Base-by-base conservation (phyloP, 306 rosid genomes). In the Boehmeria nivea region DNA sequence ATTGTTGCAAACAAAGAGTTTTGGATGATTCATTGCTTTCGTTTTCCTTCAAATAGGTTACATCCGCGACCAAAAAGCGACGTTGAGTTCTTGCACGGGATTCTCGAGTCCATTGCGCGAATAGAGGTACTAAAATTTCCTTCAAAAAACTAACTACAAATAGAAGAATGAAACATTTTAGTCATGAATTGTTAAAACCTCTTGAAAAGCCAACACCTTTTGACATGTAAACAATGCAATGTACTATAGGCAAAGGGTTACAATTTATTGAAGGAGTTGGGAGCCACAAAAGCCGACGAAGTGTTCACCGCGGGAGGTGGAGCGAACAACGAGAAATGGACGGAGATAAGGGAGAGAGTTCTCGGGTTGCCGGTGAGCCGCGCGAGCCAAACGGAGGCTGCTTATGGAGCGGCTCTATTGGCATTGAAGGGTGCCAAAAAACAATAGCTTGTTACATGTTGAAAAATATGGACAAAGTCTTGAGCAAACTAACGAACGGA, bases 301-400 rank as follows among this genome's bases (percentile, higher is more conserved):
- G 82, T 90, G 53, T 74, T 90, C 76, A 87, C 94, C 11, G 85
- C 98, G 0, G 89, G 98, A 15, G 95, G 95, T 50, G 95, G 95
- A 47, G 77, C 94, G 0, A 84, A 78, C 70, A 90, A 90, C 66
- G 79, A 68, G 22, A 90, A 82, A 57, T 84, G 95, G 94, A 87
- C 66, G 6, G 77, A 74, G 78, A 87, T 90, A 54, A 54, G 95
- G 40, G 85, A 87, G 80, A 82, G 91, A 66, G 82, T 90, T 24
- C 87, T 87, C 59, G 87, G 91, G 44, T 76, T 84, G 66, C 86
- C 91, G 2, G 94, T 90, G 69, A 67, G 73, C 27, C 73, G 74
- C 13, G 91, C 95, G 59, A 57, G 31, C 56, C 94, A 90, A 72
- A 79, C 85, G 2, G 91, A 90, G 73, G 91, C 91, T 65, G 88